Conservation (phyloP, 2,329 filamentous ascomycete genomes). For the Boeremia exigua region DNA sequence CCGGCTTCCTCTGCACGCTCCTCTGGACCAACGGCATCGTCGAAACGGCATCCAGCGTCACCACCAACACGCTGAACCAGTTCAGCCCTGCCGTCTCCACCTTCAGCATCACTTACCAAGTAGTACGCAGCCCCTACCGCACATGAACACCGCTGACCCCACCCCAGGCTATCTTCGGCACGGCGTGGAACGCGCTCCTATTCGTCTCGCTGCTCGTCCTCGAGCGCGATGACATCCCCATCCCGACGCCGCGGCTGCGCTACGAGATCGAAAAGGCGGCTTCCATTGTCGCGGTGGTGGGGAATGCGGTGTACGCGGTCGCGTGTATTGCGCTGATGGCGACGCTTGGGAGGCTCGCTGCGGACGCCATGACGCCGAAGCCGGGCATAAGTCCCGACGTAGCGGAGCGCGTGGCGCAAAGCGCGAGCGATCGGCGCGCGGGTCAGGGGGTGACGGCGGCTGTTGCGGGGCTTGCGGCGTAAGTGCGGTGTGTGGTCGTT, state of each 20-base stretch:
- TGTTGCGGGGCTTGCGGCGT: not conserved
- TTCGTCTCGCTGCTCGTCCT: not conserved
- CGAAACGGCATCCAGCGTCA: not conserved
- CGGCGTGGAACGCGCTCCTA: not conserved
- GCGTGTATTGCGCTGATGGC: not conserved
- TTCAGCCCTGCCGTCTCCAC: not conserved
- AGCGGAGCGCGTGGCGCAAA: not conserved
- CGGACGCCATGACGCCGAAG: not conserved
- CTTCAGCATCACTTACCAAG: not conserved
- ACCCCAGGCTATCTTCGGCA: not conserved
- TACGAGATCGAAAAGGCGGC: not conserved
- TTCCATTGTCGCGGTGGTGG: not conserved
- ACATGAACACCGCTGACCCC: not conserved
- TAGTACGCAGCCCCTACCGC: not conserved
- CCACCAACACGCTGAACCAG: not conserved
- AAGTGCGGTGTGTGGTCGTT: not conserved
- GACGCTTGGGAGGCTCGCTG: not conserved
- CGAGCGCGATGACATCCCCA: not conserved
- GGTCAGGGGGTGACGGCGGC: not conserved
- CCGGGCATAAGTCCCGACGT: not conserved
- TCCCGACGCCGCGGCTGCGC: not conserved
- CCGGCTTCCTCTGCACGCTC: not conserved
- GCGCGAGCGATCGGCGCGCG: not conserved
- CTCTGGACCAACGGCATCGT: not conserved
- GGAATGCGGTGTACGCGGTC: not conserved